A percentile compares a stretch with the other conserved stretches of the same genome.
phyloP scores from a whole-genome alignment of 2,329 filamentous ascomycete species.

The Apiospora phragmitis region DNA sequence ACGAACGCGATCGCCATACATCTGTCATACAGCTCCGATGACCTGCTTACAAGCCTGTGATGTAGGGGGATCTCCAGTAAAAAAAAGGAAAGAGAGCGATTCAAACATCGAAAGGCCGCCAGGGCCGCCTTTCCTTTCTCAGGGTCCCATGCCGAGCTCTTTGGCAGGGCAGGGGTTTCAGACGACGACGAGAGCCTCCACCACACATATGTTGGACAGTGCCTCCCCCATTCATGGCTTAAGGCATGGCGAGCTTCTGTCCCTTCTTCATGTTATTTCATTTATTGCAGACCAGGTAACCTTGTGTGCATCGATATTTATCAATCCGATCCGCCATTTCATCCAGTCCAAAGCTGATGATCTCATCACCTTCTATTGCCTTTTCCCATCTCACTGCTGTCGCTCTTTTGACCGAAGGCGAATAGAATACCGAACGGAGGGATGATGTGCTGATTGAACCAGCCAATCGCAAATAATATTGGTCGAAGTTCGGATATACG shows the following conservation, averaged over 20 bases:
- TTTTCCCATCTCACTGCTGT: not conserved
- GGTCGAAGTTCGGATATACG: not conserved
- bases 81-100: not conserved
- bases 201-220: not conserved
- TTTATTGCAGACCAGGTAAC: not conserved
- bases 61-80: not conserved
- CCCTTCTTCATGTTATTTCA: not conserved
- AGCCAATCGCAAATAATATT: not conserved
- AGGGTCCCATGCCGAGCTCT: not conserved
- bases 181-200: not conserved
- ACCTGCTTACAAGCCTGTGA: not conserved
- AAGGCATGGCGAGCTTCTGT: not conserved
- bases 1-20: not conserved
- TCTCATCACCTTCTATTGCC: not conserved
- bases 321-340: not conserved
- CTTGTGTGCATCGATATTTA: not conserved
- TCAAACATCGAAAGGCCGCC: not conserved
- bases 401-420: not conserved
- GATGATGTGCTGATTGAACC: not conserved
- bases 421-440: too few relatives aligned
- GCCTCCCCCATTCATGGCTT: not conserved
- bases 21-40: constrained; percentile 2
- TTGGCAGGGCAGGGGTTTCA: not conserved
- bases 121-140: not conserved
- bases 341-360: not conserved